phyloP scores from a whole-genome alignment of 768 basidiomycete species.

The Fomitopsis pulvina region DNA sequence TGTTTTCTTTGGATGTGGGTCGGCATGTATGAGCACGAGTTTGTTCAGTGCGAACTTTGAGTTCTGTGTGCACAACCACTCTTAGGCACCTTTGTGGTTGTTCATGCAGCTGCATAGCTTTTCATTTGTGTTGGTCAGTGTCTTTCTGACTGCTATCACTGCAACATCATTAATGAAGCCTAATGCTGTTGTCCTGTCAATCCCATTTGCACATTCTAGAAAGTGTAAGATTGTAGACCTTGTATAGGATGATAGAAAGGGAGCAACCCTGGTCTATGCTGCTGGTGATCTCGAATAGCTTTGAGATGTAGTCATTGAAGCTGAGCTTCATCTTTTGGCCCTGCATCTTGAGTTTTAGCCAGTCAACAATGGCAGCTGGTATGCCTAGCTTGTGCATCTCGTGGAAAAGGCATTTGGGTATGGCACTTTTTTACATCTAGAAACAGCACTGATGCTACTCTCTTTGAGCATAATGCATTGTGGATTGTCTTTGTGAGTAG shows the following conservation, averaged over 20 bases:
- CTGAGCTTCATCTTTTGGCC: conserved; percentile 13
- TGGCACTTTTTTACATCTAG: conserved; percentile 25
- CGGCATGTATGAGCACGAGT: too few relatives aligned
- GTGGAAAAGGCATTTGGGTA: conserved; percentile 10
- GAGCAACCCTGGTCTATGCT: conserved; percentile 30
- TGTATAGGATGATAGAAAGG: conserved; percentile 22
- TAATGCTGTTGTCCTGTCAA: conserved; percentile 5
- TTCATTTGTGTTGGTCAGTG: conserved; percentile 3
- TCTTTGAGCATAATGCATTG: conserved; percentile 14
- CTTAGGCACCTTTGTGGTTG: conserved; percentile 12
- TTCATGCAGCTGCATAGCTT: conserved; percentile 8
- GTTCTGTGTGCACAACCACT: conserved; percentile 25
- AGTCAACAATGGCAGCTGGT: too few relatives aligned
- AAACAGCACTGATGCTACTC: conserved; percentile 15
- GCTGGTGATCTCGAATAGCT: conserved; percentile 13
- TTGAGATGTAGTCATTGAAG: conserved; percentile 21
- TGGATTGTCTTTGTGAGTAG: conserved; percentile 15
- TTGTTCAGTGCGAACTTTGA: conserved; percentile 14
- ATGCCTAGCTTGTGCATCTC: conserved; percentile 9
- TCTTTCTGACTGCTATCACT: conserved; percentile 2
- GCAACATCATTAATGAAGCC: conserved; percentile 17
- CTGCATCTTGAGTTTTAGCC: conserved; percentile 20
- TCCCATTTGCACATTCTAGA: conserved; percentile 6
- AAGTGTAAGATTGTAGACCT: conserved; percentile 26
- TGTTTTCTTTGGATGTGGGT: too few relatives aligned